These are phyloP conservation scores for Udeniomyces megalosporus DNA, from an alignment of 768 basidiomycete species.

Conservation along the genomic window DNA sequence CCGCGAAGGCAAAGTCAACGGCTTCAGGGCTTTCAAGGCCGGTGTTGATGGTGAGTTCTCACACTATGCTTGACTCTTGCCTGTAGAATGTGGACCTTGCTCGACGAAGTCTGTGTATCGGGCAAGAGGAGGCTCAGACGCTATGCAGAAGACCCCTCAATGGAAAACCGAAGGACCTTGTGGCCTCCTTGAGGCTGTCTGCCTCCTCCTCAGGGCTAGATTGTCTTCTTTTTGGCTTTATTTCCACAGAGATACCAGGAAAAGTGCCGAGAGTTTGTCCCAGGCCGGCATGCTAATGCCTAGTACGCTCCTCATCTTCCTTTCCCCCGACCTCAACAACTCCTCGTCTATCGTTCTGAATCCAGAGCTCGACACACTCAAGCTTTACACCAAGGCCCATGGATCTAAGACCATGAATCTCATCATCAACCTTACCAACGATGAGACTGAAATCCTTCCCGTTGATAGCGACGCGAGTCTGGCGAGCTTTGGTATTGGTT, in stretches of 20 bases:
- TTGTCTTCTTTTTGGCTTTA: no score
- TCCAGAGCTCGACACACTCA: slow-evolving; percentile 47
- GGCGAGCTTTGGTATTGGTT: slow-evolving; percentile 61
- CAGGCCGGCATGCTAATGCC: no score
- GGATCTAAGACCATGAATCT: slow-evolving; percentile 95
- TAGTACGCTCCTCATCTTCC: not conserved
- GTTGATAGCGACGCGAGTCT: slow-evolving; percentile 46
- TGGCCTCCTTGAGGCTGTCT: no score
- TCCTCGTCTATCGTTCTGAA: not conserved
- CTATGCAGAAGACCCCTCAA: no score
- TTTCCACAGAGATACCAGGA: no score
- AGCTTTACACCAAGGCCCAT: slow-evolving; percentile 86
- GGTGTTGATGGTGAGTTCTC: slow-evolving; percentile 41
- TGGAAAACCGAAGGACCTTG: no score
- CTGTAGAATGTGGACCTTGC: no score
- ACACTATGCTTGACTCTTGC: no score
- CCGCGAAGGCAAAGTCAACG: slow-evolving; percentile 21
- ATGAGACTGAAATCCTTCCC: slow-evolving; percentile 68
- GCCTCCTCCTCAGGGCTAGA: no score
- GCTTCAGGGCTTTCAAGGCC: slow-evolving; percentile 78
- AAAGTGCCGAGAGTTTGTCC: no score
- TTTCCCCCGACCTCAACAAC: not conserved
- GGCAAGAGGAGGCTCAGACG: no score
- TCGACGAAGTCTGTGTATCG: no score
- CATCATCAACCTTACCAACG: slow-evolving; percentile 93